Base-by-base conservation (phyloP, 805 yeast species). In the Cyberlindnera bimundalis region DNA sequence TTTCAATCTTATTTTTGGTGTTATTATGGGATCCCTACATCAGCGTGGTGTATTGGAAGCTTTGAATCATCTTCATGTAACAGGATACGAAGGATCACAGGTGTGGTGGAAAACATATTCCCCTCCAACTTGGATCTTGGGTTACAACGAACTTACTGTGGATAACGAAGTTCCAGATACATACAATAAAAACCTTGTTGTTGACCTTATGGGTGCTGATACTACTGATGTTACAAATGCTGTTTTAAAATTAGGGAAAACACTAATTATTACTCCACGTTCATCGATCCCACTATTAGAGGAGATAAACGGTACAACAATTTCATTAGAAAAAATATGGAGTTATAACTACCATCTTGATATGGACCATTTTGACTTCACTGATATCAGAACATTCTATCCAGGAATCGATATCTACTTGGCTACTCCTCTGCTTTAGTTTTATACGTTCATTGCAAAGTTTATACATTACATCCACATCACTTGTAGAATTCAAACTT, bases 401-500 rank as follows among this genome's bases (percentile, higher is more conserved):
- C 88, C 88, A 1, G 95, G 95, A 1, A 59, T 84, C 14, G 78
- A 74, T 2, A 61, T 77, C n/a, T 82, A 78, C 61, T 65, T 61
- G 39, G 58, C 72, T 6, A 35, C 37, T 11, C 18, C 40, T 6
- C 28, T 46, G 13, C 19, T 40, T 14, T 45, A 18, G 40, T 9
- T 38, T 7, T 7, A 21, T 7, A 21, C 10, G 24, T 21, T 7
- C 10, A 7, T 21, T 21, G 9, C 24, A 21, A n/a, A n/a, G n/a
- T n/a, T n/a, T n/a, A n/a, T n/a, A n/a, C n/a, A n/a, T 21, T 21
- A 21, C 24, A 21, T n/a, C n/a, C 15, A 24, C 20, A 42, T 51
- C 49, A 93, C 73, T 89, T 91, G 70, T 93, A 93, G 76, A 93
- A 93, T 47, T 95, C 99, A 65, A 91, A 93, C 70, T 93, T 93